phyloP scores from a whole-genome alignment of 495 filamentous ascomycete species.

The Penicillium canariense region DNA sequence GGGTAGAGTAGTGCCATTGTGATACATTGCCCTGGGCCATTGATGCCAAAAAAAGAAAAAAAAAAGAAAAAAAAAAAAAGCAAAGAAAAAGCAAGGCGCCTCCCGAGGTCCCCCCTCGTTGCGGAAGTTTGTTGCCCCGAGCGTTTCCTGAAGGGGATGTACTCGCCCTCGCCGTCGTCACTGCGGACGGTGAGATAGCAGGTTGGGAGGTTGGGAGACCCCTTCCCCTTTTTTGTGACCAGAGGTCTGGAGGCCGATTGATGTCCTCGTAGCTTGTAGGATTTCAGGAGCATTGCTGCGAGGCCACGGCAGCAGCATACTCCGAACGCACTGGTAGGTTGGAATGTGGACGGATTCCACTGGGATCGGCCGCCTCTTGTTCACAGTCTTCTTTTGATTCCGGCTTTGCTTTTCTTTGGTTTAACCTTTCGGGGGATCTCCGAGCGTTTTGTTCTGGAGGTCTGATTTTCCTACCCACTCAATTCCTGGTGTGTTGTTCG shows the following conservation, averaged over 20 bases:
- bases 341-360: conserved; percentile 18
- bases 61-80: background rate
- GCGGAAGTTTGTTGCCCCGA: background rate
- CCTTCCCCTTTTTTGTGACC: background rate
- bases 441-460: conserved; percentile 1
- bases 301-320: conserved; percentile 1
- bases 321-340: conserved; percentile 11
- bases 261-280: background rate
- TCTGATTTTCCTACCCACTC: background rate
- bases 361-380: conserved; percentile 3
- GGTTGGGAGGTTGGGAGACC: background rate
- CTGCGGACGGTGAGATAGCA: background rate
- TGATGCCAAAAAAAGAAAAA: background rate
- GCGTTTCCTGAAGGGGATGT: background rate
- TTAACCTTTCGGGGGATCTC: conserved; percentile 11
- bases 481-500: background rate
- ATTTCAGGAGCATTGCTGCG: conserved; percentile 9
- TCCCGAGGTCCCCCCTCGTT: background rate
- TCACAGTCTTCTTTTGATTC: too few species aligned
- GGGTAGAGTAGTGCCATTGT: background rate
- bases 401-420: background rate
- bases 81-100: background rate
- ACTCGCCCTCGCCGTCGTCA: background rate
- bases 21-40: background rate
- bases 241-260: background rate